Evolutionary conservation across 2,329 filamentous ascomycete genomes (phyloP), one percentile per base, ranked within the genome.

Genomic region (Paraconiothyrium sp.): DNA sequence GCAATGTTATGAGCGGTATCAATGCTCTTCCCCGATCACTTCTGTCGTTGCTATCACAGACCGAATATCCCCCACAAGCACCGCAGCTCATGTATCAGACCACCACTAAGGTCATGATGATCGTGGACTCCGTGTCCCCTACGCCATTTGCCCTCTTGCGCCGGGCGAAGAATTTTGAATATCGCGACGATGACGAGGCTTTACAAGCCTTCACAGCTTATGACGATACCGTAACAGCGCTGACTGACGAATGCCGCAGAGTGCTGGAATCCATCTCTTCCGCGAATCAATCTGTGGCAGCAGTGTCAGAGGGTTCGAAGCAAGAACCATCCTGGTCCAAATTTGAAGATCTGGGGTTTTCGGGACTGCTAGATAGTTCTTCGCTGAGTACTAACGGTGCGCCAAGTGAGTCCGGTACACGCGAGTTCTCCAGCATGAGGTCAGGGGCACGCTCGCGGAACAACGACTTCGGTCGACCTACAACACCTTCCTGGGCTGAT

Each of bases 401-500:
- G 10, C 69, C 72, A 8, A 57, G 62, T 9, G 51, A 62, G 9
- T 63, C 65, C 14, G 67, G 69, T 50, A 44, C 70, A 10, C 89
- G 97, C 66, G 94, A 94, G 3, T 97, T 98, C 72, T 88, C 91
- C 1, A 88, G 87, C 22, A 77, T 96, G 41, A 85, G 88, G 60
- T 86, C 86, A 14, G 87, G 88, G 6, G 88, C 93, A 16, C 85
- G 87, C 6, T 92, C 92, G 10, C 87, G 87, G 55, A 85, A 79
- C n/a, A 85, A 85, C 47, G 88, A 90, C 60, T 79, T 91, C 49
- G 93, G 87, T 39, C 87, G 95, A 60, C 95, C 95, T 1, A 98
- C 93, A 0, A 99, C 95, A 0, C 95, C 95, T 0, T 98, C 95
- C 0, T 99, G 95, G 95, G 95, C 95, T 3, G 95, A 99, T 76